Percentiles rank a stretch among this genome's conserved stretches.
These are phyloP conservation scores for Udeniomyces megalosporus DNA, from an alignment of 768 basidiomycete species.

Conservation along the genomic window DNA sequence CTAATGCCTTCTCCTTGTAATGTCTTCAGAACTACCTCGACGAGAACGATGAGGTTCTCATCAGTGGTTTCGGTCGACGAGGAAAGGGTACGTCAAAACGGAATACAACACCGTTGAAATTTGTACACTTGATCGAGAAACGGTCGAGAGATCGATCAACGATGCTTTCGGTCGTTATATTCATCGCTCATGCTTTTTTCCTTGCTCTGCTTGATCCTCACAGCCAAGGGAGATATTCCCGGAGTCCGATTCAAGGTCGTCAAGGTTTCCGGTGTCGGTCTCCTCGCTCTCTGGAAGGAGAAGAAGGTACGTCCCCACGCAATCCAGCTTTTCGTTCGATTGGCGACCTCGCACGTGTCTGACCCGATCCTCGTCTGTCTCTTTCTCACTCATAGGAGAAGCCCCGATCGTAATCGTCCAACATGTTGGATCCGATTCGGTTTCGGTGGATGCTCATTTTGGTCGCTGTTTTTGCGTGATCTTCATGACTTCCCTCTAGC, in stretches of 20 bases:
- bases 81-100: slow-evolving; percentile 81
- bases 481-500: too few species aligned
- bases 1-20: not conserved
- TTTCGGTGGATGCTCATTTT: too few species aligned
- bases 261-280: slow-evolving; percentile 98
- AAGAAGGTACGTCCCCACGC: slow-evolving; percentile 53
- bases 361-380: not conserved
- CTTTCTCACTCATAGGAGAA: slow-evolving; percentile 41
- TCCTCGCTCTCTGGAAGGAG: slow-evolving; percentile 96
- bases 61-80: slow-evolving; percentile 98
- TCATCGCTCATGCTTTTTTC: not conserved
- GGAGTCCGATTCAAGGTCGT: slow-evolving; percentile 99
- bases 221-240: slow-evolving; percentile 58
- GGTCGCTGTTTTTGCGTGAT: too few species aligned
- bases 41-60: slow-evolving; percentile 64
- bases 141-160: too few species aligned
- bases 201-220: not conserved
- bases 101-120: too few species aligned
- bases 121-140: too few species aligned
- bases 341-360: not conserved
- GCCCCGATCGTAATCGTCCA: slow-evolving; percentile 51
- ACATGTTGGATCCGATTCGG: too few species aligned
- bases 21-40: slow-evolving; percentile 64
- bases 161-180: too few species aligned
- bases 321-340: not conserved